Evolutionary conservation across 2,329 filamentous ascomycete species (phyloP), one percentile per base, ranked within the genome.

Genomic region (Colletotrichum godetiae): DNA sequence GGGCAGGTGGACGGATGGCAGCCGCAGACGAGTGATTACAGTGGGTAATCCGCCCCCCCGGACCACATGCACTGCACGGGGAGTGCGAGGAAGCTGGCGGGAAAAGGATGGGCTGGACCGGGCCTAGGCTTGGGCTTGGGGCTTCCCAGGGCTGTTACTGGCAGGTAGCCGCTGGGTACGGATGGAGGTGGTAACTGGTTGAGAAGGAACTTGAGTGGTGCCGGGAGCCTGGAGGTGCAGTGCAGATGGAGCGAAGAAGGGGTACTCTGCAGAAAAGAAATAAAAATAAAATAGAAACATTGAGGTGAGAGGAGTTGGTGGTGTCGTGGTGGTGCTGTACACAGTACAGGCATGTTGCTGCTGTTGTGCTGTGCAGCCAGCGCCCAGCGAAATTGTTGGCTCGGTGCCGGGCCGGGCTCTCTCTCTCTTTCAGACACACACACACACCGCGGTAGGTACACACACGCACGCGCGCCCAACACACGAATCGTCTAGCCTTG

Each of bases 1-100:
- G 67, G 72, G 61, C 72, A 74, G 61, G 65, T 58, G 37, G 67
- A 72, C 57, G 72, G 72, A 62, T 67, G 72, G 72, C 52, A 72
- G 72, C 61, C 61, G 72, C 72, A 72, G 68, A 66, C 67, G 68
- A 74, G 53, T 52, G 68, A 63, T 72, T 72, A 53, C 57, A 67
- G 68, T 74, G 67, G 68, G 72, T 67, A 67, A 67, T 58, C 52
- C 61, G 53, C 72, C 67, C 72, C 66, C 67, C 72, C 68, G 61
- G 61, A 74, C 72, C 67, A 74, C 61, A 66, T 59, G 68, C 68
- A 59, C 60, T 73, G 67, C 67, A 71, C 72, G 62, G 68, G 62
- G 52, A 72, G 72, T 53, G 61, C 61, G 58, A 74, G 53, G 61
- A 15, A 58, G 61, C 42, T 49, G 42, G 42, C 42, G 71, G 71